Conservation (phyloP, 2,329 filamentous ascomycete species). For the Endothia cerciana region DNA sequence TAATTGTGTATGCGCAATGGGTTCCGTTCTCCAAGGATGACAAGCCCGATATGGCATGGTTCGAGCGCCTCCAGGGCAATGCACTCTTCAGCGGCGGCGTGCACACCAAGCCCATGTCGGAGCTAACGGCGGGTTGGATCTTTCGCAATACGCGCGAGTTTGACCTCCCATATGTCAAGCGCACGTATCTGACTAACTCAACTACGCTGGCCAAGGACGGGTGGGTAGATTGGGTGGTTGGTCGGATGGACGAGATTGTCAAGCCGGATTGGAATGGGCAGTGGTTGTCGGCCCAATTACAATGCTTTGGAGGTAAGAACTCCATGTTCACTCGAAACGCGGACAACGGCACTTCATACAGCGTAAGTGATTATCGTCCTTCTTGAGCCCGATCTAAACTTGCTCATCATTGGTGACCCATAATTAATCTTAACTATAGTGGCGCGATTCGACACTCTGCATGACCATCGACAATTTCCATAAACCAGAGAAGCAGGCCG, state of each 20-base stretch:
- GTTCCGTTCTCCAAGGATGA: slow-evolving; percentile 45
- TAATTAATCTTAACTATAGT: slow-evolving; percentile 30
- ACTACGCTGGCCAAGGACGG: slow-evolving; percentile 43
- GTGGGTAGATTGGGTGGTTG: slow-evolving; percentile 45
- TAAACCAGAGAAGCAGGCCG: slow-evolving; percentile 36
- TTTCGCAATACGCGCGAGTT: slow-evolving; percentile 52
- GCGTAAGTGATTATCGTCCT: slow-evolving; percentile 29
- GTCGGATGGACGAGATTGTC: slow-evolving; percentile 44
- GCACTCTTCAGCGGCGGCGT: slow-evolving; percentile 36
- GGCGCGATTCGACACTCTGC: slow-evolving; percentile 48
- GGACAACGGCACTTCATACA: slow-evolving; percentile 51
- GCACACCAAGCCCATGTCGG: slow-evolving; percentile 47
- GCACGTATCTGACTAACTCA: slow-evolving; percentile 49
- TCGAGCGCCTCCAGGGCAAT: slow-evolving; percentile 42
- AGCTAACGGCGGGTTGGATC: slow-evolving; percentile 50
- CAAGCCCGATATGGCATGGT: slow-evolving; percentile 43
- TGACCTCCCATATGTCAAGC: slow-evolving; percentile 52
- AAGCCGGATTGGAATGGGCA: slow-evolving; percentile 39
- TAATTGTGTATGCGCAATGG: slow-evolving; percentile 54
- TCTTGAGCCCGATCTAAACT: background rate
- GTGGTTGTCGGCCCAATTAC: slow-evolving; percentile 50
- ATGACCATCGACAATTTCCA: slow-evolving; percentile 51
- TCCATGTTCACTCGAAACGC: slow-evolving; percentile 47
- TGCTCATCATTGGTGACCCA: background rate
- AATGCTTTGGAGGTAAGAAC: slow-evolving; percentile 48